phyloP scores from a whole-genome alignment of 192 early-diverging fungal genomes.

The Endogone sp. region DNA sequence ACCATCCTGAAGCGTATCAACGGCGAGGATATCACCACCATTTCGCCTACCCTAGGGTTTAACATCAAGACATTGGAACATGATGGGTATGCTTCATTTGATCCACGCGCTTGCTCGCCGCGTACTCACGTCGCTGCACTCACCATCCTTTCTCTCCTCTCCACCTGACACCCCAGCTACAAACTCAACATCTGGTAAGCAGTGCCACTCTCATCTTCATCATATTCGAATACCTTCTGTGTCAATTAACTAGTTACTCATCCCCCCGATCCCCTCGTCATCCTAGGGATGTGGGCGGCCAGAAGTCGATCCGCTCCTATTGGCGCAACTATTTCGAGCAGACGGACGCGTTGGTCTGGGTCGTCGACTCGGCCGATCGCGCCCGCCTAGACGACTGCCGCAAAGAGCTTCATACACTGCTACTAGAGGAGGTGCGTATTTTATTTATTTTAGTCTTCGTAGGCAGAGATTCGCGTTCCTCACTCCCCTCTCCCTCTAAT shows the following conservation, averaged over 20 bases:
- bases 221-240: background rate
- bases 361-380: conserved; percentile 92
- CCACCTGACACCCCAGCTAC: conserved; percentile 2
- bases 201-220: background rate
- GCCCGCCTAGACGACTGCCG: conserved; percentile 77
- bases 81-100: conserved; percentile 46
- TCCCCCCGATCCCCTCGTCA: background rate
- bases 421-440: conserved; percentile 75
- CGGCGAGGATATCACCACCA: conserved; percentile 84
- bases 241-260: background rate
- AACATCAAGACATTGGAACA: conserved; percentile 95
- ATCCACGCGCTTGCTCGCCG: background rate
- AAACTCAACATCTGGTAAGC: conserved; percentile 30
- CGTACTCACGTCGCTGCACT: background rate
- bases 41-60: conserved; percentile 96
- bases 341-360: conserved; percentile 97
- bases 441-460: background rate
- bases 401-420: conserved; percentile 67
- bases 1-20: conserved; percentile 96
- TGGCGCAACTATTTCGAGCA: conserved; percentile 99
- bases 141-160: background rate
- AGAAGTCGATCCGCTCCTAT: conserved; percentile 93
- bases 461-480: background rate
- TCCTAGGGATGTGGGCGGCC: conserved; percentile 98
- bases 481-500: background rate